Evolutionary conservation across 1,139 yeast species (phyloP), one percentile per base, ranked within the genome.

Genomic region (Hanseniaspora sp.): DNA sequence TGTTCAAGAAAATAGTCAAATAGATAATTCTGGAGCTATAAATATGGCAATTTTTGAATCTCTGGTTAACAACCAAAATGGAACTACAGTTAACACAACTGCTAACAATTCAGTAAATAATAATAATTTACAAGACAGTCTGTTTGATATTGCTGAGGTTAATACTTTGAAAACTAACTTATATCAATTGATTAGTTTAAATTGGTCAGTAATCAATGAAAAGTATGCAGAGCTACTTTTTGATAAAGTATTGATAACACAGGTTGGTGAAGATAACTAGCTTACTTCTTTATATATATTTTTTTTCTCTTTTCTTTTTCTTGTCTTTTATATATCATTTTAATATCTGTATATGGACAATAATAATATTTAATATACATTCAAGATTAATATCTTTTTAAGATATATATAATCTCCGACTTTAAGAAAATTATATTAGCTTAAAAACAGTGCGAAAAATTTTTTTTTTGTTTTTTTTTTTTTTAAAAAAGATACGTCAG

Each of bases 161-260:
- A 67, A 64, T 48, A 65, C 62, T 56, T 60, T 65, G 30, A 65
- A 63, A 52, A 66, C 67, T 48, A 69, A 66, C 56, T 48, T 67
- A 35, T 66, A 66, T 56, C 64, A 68, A 8, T 62, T 66, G 31
- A 63, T 66, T 38, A 64, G 65, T 49, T 60, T 67, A 46, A 69
- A 67, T 53, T 67, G 70, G 70, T 66, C 69, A 15, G 70, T 67
- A n/a, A 65, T 66, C 53, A 68, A 68, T 13, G 57, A 59, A 29
- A 66, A 66, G 56, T 67, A 67, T 53, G 54, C 63, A 47, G 68
- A 65, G 31, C 56, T 60, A 31, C 53, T 66, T 49, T 61, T 63
- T 28, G 67, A 65, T 47, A 61, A 62, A 45, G 58, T 61, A 29
- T 5, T 31, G 1, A 43, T 15, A 37, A 23, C 23, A 12, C 6